Conservation (phyloP, 305 asterid genomes). For the Coffea humblotiana region DNA sequence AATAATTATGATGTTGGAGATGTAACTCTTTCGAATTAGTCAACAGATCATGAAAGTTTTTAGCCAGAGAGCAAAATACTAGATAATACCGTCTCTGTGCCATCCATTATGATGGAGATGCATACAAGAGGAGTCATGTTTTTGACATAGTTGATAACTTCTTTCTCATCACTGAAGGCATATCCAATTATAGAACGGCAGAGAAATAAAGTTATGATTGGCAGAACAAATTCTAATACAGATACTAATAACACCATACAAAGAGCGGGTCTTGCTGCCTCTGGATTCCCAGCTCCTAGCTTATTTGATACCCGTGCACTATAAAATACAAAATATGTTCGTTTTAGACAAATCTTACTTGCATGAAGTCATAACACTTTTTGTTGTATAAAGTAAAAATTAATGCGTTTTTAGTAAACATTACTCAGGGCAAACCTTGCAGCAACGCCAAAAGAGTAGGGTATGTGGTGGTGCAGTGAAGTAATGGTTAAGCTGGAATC, state of each 20-base stretch:
- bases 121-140: conserved; percentile 54
- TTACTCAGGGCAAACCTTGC: conserved; percentile 48
- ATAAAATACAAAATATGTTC: background rate
- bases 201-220: too few relatives aligned
- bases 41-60: background rate
- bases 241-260: too few relatives aligned
- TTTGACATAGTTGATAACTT: conserved; percentile 42
- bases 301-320: conserved; percentile 54
- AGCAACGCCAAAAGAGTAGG: conserved; percentile 66
- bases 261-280: too few relatives aligned
- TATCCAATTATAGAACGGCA: background rate
- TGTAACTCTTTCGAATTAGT: background rate
- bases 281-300: too few relatives aligned
- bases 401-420: background rate
- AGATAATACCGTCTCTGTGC: conserved; percentile 57
- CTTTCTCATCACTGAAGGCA: conserved; percentile 24
- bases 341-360: background rate
- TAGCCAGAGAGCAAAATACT: conserved; percentile 27
- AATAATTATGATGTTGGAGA: too few relatives aligned
- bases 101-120: conserved; percentile 51
- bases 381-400: background rate
- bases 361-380: background rate
- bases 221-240: too few relatives aligned
- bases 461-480: conserved; percentile 49
- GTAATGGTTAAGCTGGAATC: conserved; percentile 50